Evolutionary conservation across 176 grass and related monocot species (phyloP).

Genomic region (Sorghum bicolor): DNA sequence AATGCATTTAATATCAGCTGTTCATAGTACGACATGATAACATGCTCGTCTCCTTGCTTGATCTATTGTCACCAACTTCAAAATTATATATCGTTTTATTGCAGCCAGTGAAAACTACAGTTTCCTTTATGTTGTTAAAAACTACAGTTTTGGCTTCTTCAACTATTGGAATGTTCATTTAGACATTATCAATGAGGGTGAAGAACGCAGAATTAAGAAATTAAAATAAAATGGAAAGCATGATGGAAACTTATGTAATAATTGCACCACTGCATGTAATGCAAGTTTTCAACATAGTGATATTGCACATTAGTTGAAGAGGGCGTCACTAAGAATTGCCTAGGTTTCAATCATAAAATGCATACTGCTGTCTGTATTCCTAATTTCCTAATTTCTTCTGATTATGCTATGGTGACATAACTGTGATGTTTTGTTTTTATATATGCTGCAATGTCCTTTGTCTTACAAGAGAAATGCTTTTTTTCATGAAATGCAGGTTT

Average conservation of each 20-base stretch:
- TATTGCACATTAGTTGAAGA: not conserved
- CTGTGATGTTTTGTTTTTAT: not conserved
- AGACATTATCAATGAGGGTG: not conserved
- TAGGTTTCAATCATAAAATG: not conserved
- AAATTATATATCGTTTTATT: not conserved
- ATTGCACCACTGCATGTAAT: not conserved
- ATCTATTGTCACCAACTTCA: not conserved
- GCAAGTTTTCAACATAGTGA: not conserved
- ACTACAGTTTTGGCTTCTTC: not conserved
- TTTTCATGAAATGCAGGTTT: constrained; percentile 43
- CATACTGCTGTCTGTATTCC: not conserved
- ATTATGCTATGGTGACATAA: not conserved
- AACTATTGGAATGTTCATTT: not conserved
- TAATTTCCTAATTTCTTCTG: not conserved
- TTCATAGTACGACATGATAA: too few species aligned
- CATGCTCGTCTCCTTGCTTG: not conserved
- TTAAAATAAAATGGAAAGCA: not conserved
- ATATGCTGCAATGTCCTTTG: not conserved
- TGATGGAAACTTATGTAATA: not conserved
- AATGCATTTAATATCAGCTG: not conserved
- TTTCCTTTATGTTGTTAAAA: not conserved
- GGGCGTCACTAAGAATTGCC: not conserved
- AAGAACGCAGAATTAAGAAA: not conserved
- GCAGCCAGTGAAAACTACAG: not conserved
- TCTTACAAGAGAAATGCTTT: not conserved